A percentile compares a stretch with the other conserved stretches of the same genome.
Conservation (phyloP, 208 protist genomes). For the Lotmaria passim region DNA sequence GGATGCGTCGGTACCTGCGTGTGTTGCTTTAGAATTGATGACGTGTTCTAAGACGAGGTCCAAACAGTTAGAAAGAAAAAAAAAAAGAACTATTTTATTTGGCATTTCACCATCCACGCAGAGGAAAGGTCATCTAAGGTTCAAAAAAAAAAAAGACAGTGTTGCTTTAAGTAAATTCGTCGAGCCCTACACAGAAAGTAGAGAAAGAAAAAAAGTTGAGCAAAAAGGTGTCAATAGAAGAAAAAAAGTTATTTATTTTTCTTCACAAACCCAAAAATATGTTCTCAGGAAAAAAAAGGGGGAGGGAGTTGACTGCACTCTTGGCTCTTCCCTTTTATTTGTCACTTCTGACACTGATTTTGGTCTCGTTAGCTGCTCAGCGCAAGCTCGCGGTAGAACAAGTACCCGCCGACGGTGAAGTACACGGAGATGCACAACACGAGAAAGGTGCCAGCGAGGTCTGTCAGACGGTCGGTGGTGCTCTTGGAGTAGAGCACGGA, state of each 20-base stretch:
- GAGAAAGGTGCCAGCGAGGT: slow-evolving; percentile 74
- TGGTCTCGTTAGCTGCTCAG: slow-evolving; percentile 25
- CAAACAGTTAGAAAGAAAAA: background rate
- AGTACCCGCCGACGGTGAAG: slow-evolving; percentile 75
- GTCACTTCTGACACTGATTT: background rate
- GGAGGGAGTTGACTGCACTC: background rate
- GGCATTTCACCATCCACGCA: too few relatives aligned
- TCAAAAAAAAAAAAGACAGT: too few relatives aligned
- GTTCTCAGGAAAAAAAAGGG: background rate
- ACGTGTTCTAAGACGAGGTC: background rate
- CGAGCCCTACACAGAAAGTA: too few relatives aligned
- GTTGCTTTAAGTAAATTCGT: too few relatives aligned
- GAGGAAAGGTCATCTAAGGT: too few relatives aligned
- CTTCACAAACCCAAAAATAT: too few relatives aligned
- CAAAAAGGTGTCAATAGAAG: too few relatives aligned
- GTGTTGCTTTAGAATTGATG: background rate
- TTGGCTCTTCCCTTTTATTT: background rate
- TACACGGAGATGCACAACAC: slow-evolving; percentile 77
- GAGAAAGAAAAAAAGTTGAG: too few relatives aligned
- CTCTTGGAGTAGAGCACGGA: slow-evolving; percentile 68
- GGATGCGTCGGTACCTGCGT: background rate
- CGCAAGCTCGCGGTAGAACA: slow-evolving; percentile 75
- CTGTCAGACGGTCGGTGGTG: slow-evolving; percentile 65
- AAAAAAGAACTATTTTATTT: background rate
- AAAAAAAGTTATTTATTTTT: too few relatives aligned